Evolutionary conservation across 306 rosid species (phyloP), one percentile per base, ranked within the genome.

Genomic region (Gastrolobium villosum): DNA sequence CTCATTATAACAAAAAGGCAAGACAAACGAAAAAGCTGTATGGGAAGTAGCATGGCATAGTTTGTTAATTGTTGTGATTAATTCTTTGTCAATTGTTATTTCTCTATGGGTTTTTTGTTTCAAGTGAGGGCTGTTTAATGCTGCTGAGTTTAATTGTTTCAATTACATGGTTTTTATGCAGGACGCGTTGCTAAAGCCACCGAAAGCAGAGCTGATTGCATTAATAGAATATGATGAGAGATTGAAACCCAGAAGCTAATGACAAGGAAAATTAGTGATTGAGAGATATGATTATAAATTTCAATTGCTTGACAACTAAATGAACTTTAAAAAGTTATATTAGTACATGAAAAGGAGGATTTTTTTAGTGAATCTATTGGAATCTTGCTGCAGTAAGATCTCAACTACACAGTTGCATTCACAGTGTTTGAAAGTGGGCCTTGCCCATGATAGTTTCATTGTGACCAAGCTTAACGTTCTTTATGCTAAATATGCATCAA

Each of bases 381-480:
- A 77, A 72, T 73, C 77, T 46, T 92, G 92, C 65, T 55, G 78
- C 36, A 36, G 50, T 76, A 44, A 64, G 53, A 75, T 46, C 67
- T 75, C 90, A 28, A 74, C 84, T 50, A 36, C 80, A n/a, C 84
- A 80, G 81, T 72, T 92, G 74, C 96, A 87, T 35, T 84, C 88
- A 0, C 87, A 63, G 44, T 74, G 83, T 62, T 70, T 84, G 74
- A 92, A 88, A 87, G 8, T 59, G 7, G 93, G 96, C 32, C 78
- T 90, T 61, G 36, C 76, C 36, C 74, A 86, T 15, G 93, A 90
- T 65, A 82, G 90, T 56, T 89, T 87, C 80, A 81, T 92, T 56
- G 96, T 84, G 46, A 84, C 97, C 62, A 94, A 89, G 65, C 91
- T 94, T 79, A 82, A 15, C 48, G 74, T 68, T 5, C 48, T 86